Base-by-base conservation (phyloP, 1,284 basidiomycete species). In the Schizopora paradoxa region DNA sequence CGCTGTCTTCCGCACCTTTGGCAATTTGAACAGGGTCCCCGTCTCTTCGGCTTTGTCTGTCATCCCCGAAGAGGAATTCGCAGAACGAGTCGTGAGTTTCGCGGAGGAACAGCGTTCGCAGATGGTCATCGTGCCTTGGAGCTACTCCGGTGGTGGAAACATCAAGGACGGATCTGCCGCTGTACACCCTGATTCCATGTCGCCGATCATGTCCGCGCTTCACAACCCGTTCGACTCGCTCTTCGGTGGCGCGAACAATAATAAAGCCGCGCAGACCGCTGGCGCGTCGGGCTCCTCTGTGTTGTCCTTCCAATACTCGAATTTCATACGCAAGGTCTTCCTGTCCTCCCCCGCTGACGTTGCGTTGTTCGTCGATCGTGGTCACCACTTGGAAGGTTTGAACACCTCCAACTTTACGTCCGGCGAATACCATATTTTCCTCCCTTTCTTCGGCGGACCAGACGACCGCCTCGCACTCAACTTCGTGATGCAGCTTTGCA, bases 381-480 rank as follows among this genome's bases (percentile, higher is more conserved):
- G 6, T 4, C n/a, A n/a, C n/a, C n/a, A n/a, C n/a, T n/a, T n/a
- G n/a, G n/a, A n/a, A n/a, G n/a, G n/a, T n/a, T n/a, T n/a, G n/a
- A n/a, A n/a, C n/a, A 31, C 29, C 29, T 31, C 11, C 29, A 31
- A 31, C 29, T 11, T n/a, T n/a, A n/a, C n/a, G n/a, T 41, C 48
- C 2, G 35, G 31, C 5, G 16, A 18, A n/a, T 77, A 82, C 54
- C 88, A 89, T 55, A 63, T 93, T 42, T 84, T 93, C 67, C 62
- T 95, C 29, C 86, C 89, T 0, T 96, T 95, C 76, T 86, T 92
- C 61, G 93, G 92, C 41, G 93, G 93, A 0, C 84, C 90, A 0
- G 93, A 97, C 62, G 93, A 96, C 59, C 79, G 93, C 2, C 74
- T 90, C 6, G 89, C 91, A 0, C 68, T 96, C 19, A 67, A 76